Evolutionary conservation across 176 grass and related monocot species (phyloP).

Genomic region (Saccharum officinarum): DNA sequence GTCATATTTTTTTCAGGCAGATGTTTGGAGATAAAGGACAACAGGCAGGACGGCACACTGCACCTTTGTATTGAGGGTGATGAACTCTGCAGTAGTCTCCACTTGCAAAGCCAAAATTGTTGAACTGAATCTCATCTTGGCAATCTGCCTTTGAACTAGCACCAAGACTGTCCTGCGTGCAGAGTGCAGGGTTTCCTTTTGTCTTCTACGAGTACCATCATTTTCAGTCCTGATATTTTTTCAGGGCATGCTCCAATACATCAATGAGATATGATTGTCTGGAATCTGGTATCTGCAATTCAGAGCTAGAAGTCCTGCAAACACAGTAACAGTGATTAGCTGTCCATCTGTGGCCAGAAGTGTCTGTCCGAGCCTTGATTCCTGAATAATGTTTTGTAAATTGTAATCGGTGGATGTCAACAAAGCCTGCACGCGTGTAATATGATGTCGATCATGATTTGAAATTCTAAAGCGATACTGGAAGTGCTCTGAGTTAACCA

Average conservation of each 20-base stretch:
- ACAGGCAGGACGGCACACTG: neutral
- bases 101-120: neutral
- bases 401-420: constrained; percentile 7
- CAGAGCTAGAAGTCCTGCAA: neutral
- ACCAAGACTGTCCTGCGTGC: neutral
- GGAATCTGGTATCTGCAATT: constrained; percentile 4
- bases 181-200: neutral
- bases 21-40: neutral
- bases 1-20: neutral
- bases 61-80: neutral
- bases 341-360: constrained; percentile 20
- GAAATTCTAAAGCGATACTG: neutral
- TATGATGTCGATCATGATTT: neutral
- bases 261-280: neutral
- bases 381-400: neutral
- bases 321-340: neutral
- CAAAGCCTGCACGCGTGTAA: neutral
- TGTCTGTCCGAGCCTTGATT: constrained; percentile 13
- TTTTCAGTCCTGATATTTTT: neutral
- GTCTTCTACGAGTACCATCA: neutral
- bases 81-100: neutral
- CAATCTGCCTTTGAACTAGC: neutral
- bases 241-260: neutral
- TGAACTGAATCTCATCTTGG: neutral
- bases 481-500: neutral